Base-by-base conservation (phyloP, 768 basidiomycete species). In the Panus rudis region DNA sequence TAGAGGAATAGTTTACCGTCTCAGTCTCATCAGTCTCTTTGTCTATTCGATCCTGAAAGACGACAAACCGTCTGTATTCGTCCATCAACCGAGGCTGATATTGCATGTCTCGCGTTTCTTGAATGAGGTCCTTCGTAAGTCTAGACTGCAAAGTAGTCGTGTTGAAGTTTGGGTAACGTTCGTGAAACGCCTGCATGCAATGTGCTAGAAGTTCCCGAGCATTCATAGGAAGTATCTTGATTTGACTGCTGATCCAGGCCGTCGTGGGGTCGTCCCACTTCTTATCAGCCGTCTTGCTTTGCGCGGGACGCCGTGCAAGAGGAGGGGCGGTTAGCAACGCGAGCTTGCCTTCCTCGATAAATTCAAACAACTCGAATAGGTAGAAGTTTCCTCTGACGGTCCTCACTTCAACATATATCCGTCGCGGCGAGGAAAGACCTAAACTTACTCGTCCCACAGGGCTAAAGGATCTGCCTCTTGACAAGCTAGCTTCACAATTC, bases 1-100 rank as follows among this genome's bases (percentile, higher is more conserved):
- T n/a, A n/a, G n/a, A n/a, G n/a, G n/a, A n/a, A n/a, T n/a, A n/a
- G n/a, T n/a, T 42, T 55, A 84, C 83, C 46, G 74, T 79, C 45
- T 66, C 57, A 35, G 55, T 59, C 33, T 67, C 57, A 14, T 40
- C 34, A 46, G 23, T 47, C 45, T 13, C 22, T 6, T 41, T 39
- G 19, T 45, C 41, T 6, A 37, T 23, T 65, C 63, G 52, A 24
- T 43, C 55, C 20, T 57, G 69, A 27, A 89, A 62, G 1, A 84
- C 68, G 10, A 84, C 76, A 59, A 75, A 88, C 21, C 86, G 75
- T 21, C 86, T 73, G 53, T 80, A 79, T 23, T 66, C 53, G 37
- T 68, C 61, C 74, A 82, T 78, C 26, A 86, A 65, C 19, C 52
- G 60, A n/a, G 80, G 82, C 47, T 87, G 83, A 33, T 62, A 59